Conservation (phyloP, 78 protist species). For the Pigoraptor vietnamica region DNA sequence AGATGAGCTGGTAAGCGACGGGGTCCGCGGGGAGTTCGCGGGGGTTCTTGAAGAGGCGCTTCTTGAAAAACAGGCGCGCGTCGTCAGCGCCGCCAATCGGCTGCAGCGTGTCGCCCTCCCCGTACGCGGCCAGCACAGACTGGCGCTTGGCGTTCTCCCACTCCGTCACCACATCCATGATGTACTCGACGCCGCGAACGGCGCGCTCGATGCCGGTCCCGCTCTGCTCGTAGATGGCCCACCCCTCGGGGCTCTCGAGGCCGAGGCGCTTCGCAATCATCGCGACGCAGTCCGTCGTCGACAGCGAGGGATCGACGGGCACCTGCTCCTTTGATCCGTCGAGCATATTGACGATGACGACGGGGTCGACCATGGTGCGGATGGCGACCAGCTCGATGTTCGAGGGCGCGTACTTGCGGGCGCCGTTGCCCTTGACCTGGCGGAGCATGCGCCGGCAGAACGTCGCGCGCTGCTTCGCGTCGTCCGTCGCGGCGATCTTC, state of each 20-base stretch:
- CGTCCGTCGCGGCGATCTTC: neutral
- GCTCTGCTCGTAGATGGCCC: slow-evolving; percentile 10
- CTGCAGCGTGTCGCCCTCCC: neutral
- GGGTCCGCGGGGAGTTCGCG: neutral
- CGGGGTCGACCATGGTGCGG: neutral
- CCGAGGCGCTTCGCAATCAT: neutral
- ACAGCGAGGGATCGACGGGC: neutral
- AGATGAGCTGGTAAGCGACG: neutral
- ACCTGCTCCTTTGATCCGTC: neutral
- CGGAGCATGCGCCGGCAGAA: neutral
- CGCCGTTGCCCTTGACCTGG: neutral
- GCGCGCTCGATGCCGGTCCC: neutral
- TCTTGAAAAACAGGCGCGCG: neutral
- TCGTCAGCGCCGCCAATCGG: slow-evolving; percentile 3
- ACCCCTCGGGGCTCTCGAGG: neutral
- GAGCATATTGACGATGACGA: neutral
- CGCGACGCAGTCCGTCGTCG: neutral
- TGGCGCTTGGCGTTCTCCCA: neutral
- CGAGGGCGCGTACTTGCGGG: neutral
- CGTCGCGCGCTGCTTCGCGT: neutral
- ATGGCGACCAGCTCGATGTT: neutral
- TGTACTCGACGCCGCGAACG: neutral
- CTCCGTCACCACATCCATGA: neutral
- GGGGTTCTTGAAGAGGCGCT: slow-evolving; percentile 8
- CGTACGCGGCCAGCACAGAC: neutral